These are phyloP conservation scores for Litsea cubeba DNA, from an alignment of 164 flowering plant species.

Conservation along the genomic window DNA sequence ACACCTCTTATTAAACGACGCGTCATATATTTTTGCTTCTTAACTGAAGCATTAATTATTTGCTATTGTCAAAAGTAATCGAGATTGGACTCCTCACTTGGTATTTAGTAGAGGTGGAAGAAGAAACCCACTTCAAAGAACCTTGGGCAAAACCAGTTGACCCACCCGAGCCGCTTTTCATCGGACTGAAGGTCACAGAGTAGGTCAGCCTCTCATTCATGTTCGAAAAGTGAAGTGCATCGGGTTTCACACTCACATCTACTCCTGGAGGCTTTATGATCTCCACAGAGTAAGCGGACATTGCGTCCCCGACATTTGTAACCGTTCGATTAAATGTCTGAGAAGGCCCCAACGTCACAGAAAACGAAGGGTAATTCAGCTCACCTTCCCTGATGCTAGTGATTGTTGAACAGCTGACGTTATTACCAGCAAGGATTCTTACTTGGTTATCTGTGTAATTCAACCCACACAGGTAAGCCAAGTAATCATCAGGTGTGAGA, in stretches of 20 bases:
- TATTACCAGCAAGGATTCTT: background rate
- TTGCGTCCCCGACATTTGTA: slow-evolving; percentile 39
- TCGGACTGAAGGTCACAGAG: background rate
- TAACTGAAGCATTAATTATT: no score
- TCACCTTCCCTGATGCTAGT: slow-evolving; percentile 10
- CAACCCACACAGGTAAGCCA: slow-evolving; percentile 49
- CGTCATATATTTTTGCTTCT: no score
- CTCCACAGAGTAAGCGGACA: slow-evolving; percentile 23
- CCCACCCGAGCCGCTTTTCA: background rate
- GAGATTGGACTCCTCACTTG: background rate
- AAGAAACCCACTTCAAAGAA: background rate
- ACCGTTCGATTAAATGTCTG: slow-evolving; percentile 23
- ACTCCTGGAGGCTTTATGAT: slow-evolving; percentile 28
- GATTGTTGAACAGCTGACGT: background rate
- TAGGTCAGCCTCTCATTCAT: slow-evolving; percentile 15
- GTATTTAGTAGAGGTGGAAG: background rate
- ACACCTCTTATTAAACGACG: no score
- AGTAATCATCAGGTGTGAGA: slow-evolving; percentile 26
- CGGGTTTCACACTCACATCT: slow-evolving; percentile 22
- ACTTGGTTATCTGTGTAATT: slow-evolving; percentile 6
- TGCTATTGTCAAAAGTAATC: no score
- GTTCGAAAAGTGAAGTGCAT: slow-evolving; percentile 23
- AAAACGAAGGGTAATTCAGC: slow-evolving; percentile 14
- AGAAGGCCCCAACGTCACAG: slow-evolving; percentile 8
- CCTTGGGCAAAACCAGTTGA: background rate